Evolutionary conservation across 2,329 filamentous ascomycete species (phyloP).

Genomic region (Podosphaera fusca): DNA sequence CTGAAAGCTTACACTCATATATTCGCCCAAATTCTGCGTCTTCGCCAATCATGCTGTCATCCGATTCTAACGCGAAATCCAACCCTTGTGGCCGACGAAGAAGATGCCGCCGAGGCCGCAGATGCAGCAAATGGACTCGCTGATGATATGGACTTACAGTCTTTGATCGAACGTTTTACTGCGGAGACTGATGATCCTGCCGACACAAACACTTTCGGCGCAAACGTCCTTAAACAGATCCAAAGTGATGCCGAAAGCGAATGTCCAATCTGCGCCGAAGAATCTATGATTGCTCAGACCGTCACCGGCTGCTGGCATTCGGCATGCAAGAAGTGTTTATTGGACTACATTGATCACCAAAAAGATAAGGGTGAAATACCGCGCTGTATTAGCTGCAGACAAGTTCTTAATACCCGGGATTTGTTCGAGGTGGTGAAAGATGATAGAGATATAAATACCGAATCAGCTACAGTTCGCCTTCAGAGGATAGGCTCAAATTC

Average conservation of each 20-base stretch:
- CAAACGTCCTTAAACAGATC: conserved; percentile 75
- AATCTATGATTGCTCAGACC: conserved; percentile 82
- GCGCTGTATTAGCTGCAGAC: conserved; percentile 77
- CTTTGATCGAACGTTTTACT: conserved; percentile 67
- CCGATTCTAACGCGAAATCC: conserved; percentile 73
- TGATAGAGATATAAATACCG: conserved; percentile 28
- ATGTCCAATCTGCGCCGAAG: conserved; percentile 85
- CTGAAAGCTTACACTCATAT: conserved; percentile 94
- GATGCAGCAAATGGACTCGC: conserved; percentile 62
- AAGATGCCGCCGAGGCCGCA: conserved; percentile 53
- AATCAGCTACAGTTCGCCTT: conserved; percentile 31
- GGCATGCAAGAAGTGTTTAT: conserved; percentile 80
- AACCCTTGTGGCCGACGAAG: conserved; percentile 66
- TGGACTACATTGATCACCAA: conserved; percentile 76
- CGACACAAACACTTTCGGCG: conserved; percentile 51
- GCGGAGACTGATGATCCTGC: conserved; percentile 37
- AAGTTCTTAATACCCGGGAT: conserved; percentile 58
- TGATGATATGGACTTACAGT: conserved; percentile 88
- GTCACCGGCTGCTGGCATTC: conserved; percentile 97
- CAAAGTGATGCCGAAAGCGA: conserved; percentile 72
- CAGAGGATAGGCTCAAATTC: conserved; percentile 41
- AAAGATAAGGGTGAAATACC: conserved; percentile 52
- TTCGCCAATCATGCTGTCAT: conserved; percentile 87
- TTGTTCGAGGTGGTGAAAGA: conserved; percentile 82
- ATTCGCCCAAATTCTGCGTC: conserved; percentile 81